phyloP scores from a whole-genome alignment of 2,329 filamentous ascomycete genomes.

The Botrytis galanthina region DNA sequence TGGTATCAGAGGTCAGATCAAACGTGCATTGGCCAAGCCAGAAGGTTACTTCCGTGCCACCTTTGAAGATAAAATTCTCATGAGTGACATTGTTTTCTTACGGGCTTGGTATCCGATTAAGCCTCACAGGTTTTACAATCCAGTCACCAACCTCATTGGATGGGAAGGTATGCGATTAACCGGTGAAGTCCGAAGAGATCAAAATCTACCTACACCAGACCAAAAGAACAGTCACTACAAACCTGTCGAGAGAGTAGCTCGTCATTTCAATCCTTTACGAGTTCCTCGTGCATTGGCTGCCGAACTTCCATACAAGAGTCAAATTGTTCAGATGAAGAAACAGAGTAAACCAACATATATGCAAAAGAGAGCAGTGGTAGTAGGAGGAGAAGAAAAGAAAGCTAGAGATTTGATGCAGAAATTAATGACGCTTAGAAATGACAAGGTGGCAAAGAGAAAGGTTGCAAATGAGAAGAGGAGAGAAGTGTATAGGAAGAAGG shows the following conservation, averaged over 20 bases:
- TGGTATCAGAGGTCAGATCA: conserved; percentile 94
- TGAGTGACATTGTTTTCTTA: conserved; percentile 94
- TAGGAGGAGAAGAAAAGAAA: conserved; percentile 82
- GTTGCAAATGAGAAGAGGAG: conserved; percentile 87
- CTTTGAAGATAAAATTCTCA: conserved; percentile 97
- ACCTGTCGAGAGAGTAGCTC: conserved; percentile 59
- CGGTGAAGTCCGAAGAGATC: conserved; percentile 79
- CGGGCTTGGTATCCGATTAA: conserved; percentile 96
- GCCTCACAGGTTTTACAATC: conserved; percentile 95
- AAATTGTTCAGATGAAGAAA: conserved; percentile 78
- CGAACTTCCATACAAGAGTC: conserved; percentile 86
- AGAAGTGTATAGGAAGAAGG: conserved; percentile 75
- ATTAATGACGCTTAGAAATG: conserved; percentile 84
- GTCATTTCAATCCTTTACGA: conserved; percentile 72
- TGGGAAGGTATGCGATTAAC: conserved; percentile 95
- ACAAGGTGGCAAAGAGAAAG: conserved; percentile 79
- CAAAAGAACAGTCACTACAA: conserved; percentile 85
- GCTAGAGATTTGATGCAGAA: conserved; percentile 89
- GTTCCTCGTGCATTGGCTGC: conserved; percentile 80
- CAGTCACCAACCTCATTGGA: conserved; percentile 84
- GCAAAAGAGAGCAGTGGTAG: conserved; percentile 91
- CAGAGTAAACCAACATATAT: conserved; percentile 83
- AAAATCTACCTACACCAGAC: conserved; percentile 73
- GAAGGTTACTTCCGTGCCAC: conserved; percentile 96
- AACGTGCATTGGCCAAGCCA: conserved; percentile 86